Conservation (phyloP, 2,329 filamentous ascomycete genomes). For the Reticulascus tulasneorum region DNA sequence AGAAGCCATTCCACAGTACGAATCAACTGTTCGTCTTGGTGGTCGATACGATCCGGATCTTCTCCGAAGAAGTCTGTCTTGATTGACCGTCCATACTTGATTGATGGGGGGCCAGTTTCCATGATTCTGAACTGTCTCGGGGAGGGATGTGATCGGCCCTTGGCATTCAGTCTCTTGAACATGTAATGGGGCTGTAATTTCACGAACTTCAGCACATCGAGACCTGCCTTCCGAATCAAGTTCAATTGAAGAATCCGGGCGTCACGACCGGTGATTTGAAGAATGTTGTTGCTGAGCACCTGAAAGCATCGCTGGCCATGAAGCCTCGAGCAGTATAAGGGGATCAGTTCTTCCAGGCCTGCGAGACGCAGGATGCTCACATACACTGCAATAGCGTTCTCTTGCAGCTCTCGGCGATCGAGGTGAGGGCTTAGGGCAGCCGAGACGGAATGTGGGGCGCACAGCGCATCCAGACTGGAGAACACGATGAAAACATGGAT, state of each 20-base stretch:
- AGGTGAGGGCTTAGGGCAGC: constrained; percentile 28
- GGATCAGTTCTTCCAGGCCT: constrained; percentile 73
- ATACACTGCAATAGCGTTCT: constrained; percentile 78
- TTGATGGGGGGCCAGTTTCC: constrained; percentile 42
- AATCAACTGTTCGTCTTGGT: constrained; percentile 68
- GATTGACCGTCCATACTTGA: constrained; percentile 60
- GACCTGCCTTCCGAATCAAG: constrained; percentile 69
- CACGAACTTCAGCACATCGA: constrained; percentile 72
- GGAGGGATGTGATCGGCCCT: too few species aligned
- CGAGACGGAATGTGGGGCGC: constrained; percentile 24
- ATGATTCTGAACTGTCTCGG: constrained; percentile 53
- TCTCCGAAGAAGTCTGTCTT: constrained; percentile 68
- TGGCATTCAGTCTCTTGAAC: constrained; percentile 43
- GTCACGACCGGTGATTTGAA: constrained; percentile 62
- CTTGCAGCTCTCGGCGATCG: constrained; percentile 48
- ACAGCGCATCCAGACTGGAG: constrained; percentile 62
- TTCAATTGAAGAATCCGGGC: constrained; percentile 66
- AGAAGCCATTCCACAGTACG: constrained; percentile 82
- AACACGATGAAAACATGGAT: constrained; percentile 64
- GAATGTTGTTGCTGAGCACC: constrained; percentile 71
- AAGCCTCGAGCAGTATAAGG: constrained; percentile 82
- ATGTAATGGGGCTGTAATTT: constrained; percentile 58
- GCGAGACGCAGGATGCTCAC: constrained; percentile 72
- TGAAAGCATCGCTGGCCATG: constrained; percentile 60
- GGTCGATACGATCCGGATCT: constrained; percentile 47